These are phyloP conservation scores for Ceratocystiopsis brevicomis DNA, from an alignment of 2,329 filamentous ascomycete species.

Conservation along the genomic window DNA sequence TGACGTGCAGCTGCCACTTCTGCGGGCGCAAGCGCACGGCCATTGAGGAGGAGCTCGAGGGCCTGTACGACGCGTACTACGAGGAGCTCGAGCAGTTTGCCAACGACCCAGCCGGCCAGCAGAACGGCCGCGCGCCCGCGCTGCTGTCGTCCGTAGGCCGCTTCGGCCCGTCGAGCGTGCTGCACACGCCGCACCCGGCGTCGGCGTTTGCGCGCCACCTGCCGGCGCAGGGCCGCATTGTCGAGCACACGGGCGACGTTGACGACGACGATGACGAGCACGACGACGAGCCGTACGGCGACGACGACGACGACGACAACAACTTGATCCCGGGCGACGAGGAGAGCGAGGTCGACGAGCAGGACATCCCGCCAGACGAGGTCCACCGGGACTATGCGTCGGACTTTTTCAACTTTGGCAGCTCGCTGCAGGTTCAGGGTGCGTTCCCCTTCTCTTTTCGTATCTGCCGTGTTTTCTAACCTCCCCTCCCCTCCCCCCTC, in stretches of 20 bases:
- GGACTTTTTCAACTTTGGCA: constrained; percentile 95
- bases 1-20: constrained; percentile 94
- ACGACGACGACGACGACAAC: constrained; percentile 33
- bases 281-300: constrained; percentile 33
- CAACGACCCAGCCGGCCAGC: constrained; percentile 45
- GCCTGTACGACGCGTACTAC: constrained; percentile 96
- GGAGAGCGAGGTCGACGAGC: constrained; percentile 47
- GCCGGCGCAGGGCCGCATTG: constrained; percentile 56
- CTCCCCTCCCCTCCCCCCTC: no score
- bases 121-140: constrained; percentile 44
- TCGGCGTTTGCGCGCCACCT: constrained; percentile 44
- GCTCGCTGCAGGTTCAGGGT: constrained; percentile 86
- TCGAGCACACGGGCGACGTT: constrained; percentile 42
- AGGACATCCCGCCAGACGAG: constrained; percentile 40
- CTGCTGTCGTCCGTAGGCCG: constrained; percentile 50
- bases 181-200: constrained; percentile 38
- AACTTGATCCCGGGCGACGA: constrained; percentile 29
- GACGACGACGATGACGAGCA: constrained; percentile 40
- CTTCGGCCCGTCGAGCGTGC: constrained; percentile 33
- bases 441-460: constrained; percentile 9
- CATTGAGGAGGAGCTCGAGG: constrained; percentile 94
- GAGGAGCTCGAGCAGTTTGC: constrained; percentile 95
- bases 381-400: constrained; percentile 46
- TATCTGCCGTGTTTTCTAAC: not conserved
- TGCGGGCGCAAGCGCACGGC: constrained; percentile 91